phyloP scores from a whole-genome alignment of 1,139 yeast species.

The Insectozyma bohioensis region DNA sequence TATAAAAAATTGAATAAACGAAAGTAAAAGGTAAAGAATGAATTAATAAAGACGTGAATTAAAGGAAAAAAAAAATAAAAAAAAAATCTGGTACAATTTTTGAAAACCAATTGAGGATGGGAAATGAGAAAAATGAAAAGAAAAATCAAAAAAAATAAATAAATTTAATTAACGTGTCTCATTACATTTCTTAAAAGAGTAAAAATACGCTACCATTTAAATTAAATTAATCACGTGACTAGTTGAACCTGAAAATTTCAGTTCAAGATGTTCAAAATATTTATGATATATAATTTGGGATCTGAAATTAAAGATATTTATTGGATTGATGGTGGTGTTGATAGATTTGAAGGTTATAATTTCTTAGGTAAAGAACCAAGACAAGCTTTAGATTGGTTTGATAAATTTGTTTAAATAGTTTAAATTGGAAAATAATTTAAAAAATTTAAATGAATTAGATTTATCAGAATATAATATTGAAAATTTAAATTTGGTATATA shows the following conservation, averaged over 20 bases:
- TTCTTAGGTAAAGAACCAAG: conserved; percentile 4
- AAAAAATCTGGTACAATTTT: conserved; percentile 5
- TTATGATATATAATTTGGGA: not conserved
- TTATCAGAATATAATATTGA: too few relatives aligned
- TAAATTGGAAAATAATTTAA: too few relatives aligned
- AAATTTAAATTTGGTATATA: too few relatives aligned
- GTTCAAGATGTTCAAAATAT: conserved; percentile 1
- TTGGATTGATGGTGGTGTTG: conserved; percentile 4
- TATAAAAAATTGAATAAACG: not conserved
- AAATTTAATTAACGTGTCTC: conserved; percentile 26
- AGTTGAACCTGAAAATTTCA: conserved; percentile 2
- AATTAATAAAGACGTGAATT: conserved; percentile 5
- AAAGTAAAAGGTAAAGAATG: not conserved
- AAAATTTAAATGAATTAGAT: too few relatives aligned
- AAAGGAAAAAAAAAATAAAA: conserved; percentile 3
- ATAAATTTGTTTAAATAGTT: too few relatives aligned
- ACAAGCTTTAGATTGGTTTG: conserved; percentile 3
- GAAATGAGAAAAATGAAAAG: not conserved
- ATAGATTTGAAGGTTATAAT: conserved; percentile 3
- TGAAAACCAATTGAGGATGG: not conserved
- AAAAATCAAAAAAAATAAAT: not conserved
- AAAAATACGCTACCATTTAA: conserved; percentile 14
- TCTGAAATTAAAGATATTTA: conserved; percentile 2
- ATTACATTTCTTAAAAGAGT: conserved; percentile 31
- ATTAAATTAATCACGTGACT: too few relatives aligned